Evolutionary conservation across 257 asterid genomes (phyloP), one percentile per base, ranked within the genome.

Genomic region (Mentha longifolia): DNA sequence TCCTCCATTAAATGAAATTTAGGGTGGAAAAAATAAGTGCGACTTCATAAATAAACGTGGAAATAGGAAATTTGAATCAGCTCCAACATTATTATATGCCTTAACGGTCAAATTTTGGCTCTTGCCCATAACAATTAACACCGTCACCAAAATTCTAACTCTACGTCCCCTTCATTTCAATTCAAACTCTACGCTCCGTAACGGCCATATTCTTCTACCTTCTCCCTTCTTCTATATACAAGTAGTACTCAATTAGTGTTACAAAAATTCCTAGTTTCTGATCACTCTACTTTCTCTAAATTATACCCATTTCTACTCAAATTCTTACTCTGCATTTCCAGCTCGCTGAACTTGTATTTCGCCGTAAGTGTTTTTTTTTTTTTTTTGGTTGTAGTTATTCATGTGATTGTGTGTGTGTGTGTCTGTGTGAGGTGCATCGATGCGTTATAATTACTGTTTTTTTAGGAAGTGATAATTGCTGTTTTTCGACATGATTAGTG

Each of bases 141-240:
- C 80, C 85, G 83, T 82, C 79, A 67, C 8, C 25, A 22, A 22
- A 22, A 22, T 22, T 22, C 25, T 22, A 22, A 22, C 25, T 22
- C 25, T 22, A 22, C 25, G 25, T 22, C 16, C 35, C 14, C 76
- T 62, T 35, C 39, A 35, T 28, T 31, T 19, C 22, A 78, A 78
- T 78, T 85, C 88, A 81, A 83, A 83, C 69, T 31, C 71, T 9
- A 67, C 84, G 72, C 72, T 63, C 78, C 74, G 75, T 77, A 85
- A 87, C 90, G 85, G 87, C 83, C 85, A 74, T 75, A 70, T 72
- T 74, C 61, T 62, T 42, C 56, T 61, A 60, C 67, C 80, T 45
- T 56, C 74, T 41, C 57, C 9, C 6, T 22, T 2, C 19, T 7
- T 2, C 54, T 47, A 22, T 20, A 12, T 13, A 61, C 37, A 43